Conservation (phyloP, 257 asterid genomes). For the Echium plantagineum region DNA sequence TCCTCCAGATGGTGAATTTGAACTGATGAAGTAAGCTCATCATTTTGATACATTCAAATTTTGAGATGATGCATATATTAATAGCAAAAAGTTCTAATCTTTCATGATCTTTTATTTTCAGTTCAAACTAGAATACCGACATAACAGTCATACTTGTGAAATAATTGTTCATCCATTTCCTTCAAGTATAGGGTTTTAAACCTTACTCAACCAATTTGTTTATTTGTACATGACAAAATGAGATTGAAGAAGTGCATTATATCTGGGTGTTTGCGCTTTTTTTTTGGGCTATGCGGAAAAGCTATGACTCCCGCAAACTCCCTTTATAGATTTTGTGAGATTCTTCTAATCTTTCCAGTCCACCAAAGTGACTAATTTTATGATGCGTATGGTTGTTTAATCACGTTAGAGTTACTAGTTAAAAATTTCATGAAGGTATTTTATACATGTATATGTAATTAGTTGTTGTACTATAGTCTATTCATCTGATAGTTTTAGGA, state of each 20-base stretch:
- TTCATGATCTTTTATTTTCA: too few relatives aligned
- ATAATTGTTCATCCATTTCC: too few relatives aligned
- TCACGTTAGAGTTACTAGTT: background rate
- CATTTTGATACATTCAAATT: background rate
- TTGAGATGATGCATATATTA: background rate
- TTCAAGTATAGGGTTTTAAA: background rate
- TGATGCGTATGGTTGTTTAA: background rate
- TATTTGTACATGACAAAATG: too few relatives aligned
- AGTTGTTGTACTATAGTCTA: background rate
- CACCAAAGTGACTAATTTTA: background rate
- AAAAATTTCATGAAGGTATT: background rate
- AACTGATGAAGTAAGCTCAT: slow-evolving; percentile 89
- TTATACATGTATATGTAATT: background rate
- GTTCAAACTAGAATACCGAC: too few relatives aligned
- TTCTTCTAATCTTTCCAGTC: too few relatives aligned
- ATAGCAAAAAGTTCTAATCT: background rate
- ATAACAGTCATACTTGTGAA: too few relatives aligned
- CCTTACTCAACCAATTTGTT: background rate
- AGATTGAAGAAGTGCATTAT: too few relatives aligned
- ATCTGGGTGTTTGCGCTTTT: too few relatives aligned
- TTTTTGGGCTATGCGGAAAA: too few relatives aligned
- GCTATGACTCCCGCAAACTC: too few relatives aligned
- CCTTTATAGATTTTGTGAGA: too few relatives aligned
- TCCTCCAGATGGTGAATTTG: slow-evolving; percentile 99
- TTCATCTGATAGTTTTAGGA: background rate